Base-by-base conservation (phyloP, 2,329 filamentous ascomycete genomes). In the Apiospora sp. region DNA sequence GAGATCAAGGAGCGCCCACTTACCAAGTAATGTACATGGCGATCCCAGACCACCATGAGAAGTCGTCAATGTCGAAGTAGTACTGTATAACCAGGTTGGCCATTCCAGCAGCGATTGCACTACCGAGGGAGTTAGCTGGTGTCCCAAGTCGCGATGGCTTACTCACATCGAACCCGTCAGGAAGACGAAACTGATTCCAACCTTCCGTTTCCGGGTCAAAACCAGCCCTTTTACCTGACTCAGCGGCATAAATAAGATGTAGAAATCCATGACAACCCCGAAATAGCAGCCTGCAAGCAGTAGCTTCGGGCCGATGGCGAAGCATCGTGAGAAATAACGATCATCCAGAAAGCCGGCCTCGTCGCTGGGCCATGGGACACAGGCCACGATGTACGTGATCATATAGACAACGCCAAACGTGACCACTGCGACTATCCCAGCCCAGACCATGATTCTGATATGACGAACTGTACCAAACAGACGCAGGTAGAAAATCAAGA, bases 401-500 rank as follows among this genome's bases (percentile, higher is more conserved):
- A 41, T n/a, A 13, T 41, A 64, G 8, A 10, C 30, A n/a, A 64
- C 37, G 30, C 19, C 7, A n/a, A 64, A 64, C 1, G 19, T 10
- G 7, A 64, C 19, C 27, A 64, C 58, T 0, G 6, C 19, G 30
- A 4, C 58, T 22, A 64, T 4, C 2, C 58, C 58, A 12, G 34
- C 58, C 58, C 58, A 64, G 19, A 41, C 8, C 58, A 64, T 64
- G 19, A 72, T 71, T 44, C 54, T 71, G 14, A 75, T 34, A 2
- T 68, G 69, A 14, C 44, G 69, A 4, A 74, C 68, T 4, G 72
- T 67, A 61, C 73, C 70, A 51, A 75, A 75, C 2, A 75, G 68
- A 43, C 74, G 74, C n/a, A 74, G 71, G 43, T 74, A 75, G 22
- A 75, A 73, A 5, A 73, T 46, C 19, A 75, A 27, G 30, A 75